Percentiles rank a stretch among this genome's conserved stretches.
Conservation (phyloP, 1,284 basidiomycete species). For the Rhizoctonia solani region DNA sequence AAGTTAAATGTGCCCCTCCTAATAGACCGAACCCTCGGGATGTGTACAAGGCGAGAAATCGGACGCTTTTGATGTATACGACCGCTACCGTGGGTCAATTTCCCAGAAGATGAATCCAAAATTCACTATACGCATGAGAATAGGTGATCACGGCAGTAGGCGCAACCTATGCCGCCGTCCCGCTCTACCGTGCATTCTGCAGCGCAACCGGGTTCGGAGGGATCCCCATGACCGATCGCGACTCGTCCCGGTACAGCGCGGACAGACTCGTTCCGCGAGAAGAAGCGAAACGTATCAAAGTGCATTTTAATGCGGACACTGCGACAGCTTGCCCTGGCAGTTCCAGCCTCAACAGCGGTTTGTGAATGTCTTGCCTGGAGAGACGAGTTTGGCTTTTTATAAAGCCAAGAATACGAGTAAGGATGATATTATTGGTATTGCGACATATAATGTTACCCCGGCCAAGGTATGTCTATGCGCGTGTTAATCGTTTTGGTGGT, state of each 20-base stretch:
- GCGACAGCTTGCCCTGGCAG: conserved; percentile 91
- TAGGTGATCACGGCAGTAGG: conserved; percentile 83
- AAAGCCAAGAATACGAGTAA: conserved; percentile 86
- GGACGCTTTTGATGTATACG: conserved; percentile 76
- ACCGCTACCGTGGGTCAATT: conserved; percentile 66
- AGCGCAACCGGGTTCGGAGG: conserved; percentile 96
- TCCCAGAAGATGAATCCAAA: background rate
- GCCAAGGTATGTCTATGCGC: too few species aligned
- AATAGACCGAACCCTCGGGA: conserved; percentile 31
- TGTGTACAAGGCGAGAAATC: conserved; percentile 52
- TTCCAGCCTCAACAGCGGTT: conserved; percentile 91
- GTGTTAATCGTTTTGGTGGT: conserved; percentile 43
- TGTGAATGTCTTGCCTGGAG: conserved; percentile 91
- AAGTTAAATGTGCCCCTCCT: background rate
- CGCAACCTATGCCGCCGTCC: conserved; percentile 93
- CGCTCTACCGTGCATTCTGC: conserved; percentile 97
- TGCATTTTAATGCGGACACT: conserved; percentile 93
- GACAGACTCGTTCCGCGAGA: conserved; percentile 79
- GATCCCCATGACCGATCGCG: conserved; percentile 79
- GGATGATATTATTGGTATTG: conserved; percentile 95
- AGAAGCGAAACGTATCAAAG: conserved; percentile 77
- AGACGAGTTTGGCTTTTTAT: conserved; percentile 97
- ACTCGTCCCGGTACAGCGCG: conserved; percentile 73
- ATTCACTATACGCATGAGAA: conserved; percentile 12
- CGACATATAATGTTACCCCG: conserved; percentile 96